Evolutionary conservation across 495 filamentous ascomycete genomes (phyloP).

Genomic region (Rusavskia elegans): DNA sequence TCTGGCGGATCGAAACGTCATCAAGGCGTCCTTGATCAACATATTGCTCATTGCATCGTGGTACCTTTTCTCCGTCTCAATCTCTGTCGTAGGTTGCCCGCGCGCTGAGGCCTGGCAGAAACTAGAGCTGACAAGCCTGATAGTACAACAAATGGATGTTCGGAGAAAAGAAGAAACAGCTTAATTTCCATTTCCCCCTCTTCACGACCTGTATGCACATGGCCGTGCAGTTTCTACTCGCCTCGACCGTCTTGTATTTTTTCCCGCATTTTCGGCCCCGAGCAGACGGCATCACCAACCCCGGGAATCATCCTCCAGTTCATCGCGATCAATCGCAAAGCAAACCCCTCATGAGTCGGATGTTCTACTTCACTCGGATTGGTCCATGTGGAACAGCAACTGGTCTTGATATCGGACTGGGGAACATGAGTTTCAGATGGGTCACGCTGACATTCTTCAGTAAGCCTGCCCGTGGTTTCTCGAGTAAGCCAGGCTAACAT

Average conservation of each 20-base stretch:
- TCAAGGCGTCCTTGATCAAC: constrained; percentile 55
- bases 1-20: constrained; percentile 47
- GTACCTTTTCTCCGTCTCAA: constrained; percentile 89
- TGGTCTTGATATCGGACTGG: constrained; percentile 88
- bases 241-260: constrained; percentile 63
- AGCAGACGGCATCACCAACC: constrained; percentile 24
- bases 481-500: background rate
- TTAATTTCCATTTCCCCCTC: constrained; percentile 86
- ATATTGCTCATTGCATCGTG: constrained; percentile 64
- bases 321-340: constrained; percentile 33
- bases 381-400: constrained; percentile 88
- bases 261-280: constrained; percentile 72
- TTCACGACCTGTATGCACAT: constrained; percentile 95
- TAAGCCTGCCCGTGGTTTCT: constrained; percentile 22
- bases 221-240: constrained; percentile 82
- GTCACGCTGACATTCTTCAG: constrained; percentile 96
- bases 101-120: background rate
- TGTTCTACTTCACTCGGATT: constrained; percentile 85
- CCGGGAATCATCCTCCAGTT: constrained; percentile 28
- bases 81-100: constrained; percentile 63
- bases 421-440: constrained; percentile 89
- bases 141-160: constrained; percentile 99
- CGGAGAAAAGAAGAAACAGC: constrained; percentile 42
- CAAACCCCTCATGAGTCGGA: constrained; percentile 70
- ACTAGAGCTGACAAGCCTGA: background rate